These are phyloP conservation scores for Pneumocystis jirovecii DNA, from an alignment of 1,139 yeast genomes.

Conservation along the genomic window DNA sequence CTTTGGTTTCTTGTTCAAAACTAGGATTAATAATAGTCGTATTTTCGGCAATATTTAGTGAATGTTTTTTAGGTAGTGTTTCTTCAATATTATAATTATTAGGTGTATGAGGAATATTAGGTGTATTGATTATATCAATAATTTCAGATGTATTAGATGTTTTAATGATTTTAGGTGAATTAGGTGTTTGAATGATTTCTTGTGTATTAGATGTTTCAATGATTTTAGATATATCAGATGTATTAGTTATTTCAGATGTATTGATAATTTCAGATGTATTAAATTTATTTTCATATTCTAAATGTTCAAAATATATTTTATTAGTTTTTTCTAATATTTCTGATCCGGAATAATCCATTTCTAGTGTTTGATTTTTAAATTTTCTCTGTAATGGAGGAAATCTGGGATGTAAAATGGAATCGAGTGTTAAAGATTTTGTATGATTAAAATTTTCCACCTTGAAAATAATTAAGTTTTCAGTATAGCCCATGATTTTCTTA, in stretches of 20 bases:
- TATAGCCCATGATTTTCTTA: not conserved
- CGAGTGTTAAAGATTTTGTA: not conserved
- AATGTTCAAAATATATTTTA: not conserved
- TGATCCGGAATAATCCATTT: not conserved
- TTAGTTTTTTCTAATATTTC: not conserved
- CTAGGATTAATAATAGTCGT: not conserved
- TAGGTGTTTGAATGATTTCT: not conserved
- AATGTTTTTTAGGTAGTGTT: not conserved
- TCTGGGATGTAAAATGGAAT: not conserved
- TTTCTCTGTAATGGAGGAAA: not conserved
- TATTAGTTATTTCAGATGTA: not conserved
- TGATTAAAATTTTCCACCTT: not conserved
- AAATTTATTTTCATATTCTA: not conserved
- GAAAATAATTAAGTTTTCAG: not conserved
- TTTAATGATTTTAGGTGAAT: no score
- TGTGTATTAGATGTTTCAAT: not conserved
- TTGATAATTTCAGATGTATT: not conserved
- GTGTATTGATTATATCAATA: not conserved
- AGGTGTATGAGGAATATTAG: not conserved
- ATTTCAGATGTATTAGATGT: not conserved
- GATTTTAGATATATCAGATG: not conserved
- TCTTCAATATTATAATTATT: not conserved
- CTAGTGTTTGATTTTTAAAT: not conserved
- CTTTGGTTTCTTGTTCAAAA: not conserved
- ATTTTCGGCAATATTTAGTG: not conserved